A percentile compares a stretch with the other conserved stretches of the same genome.
Evolutionary conservation across 169 alveolate genomes (phyloP).

Genomic region (Toxoplasma gondii): DNA sequence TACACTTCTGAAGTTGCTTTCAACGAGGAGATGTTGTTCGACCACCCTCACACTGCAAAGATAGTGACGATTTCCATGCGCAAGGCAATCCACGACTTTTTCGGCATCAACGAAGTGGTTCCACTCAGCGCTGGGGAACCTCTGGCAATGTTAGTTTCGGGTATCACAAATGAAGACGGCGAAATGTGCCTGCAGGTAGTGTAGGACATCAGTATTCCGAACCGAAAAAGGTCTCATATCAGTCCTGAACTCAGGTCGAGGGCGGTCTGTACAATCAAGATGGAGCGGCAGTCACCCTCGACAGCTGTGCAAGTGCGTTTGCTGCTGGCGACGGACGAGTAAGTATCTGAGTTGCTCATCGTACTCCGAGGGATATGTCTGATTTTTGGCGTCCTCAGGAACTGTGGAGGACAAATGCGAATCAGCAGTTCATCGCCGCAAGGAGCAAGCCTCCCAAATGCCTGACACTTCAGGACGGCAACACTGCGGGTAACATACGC

Average conservation of each 20-base stretch:
- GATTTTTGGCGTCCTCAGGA: conserved; percentile 49
- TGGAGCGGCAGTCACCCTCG: conserved; percentile 82
- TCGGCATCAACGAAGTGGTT: conserved; percentile 86
- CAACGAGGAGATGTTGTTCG: conserved; percentile 76
- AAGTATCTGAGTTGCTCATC: conserved; percentile 23
- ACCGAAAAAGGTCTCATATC: conserved; percentile 63
- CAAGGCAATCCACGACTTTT: conserved; percentile 82
- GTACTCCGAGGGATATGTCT: not conserved
- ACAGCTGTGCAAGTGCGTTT: conserved; percentile 81
- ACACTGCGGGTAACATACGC: conserved; percentile 39
- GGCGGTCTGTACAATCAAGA: conserved; percentile 80
- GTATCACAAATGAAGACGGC: conserved; percentile 85
- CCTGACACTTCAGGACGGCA: conserved; percentile 74
- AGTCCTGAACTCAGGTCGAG: conserved; percentile 70
- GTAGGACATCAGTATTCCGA: conserved; percentile 38
- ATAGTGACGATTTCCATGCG: conserved; percentile 82
- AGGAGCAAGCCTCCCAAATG: conserved; percentile 77
- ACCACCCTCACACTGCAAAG: conserved; percentile 77
- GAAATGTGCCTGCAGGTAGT: conserved; percentile 88
- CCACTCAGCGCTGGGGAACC: conserved; percentile 91
- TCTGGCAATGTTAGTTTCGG: conserved; percentile 83
- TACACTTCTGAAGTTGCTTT: conserved; percentile 66
- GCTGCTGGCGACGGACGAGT: conserved; percentile 85
- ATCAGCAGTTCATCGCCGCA: conserved; percentile 74
- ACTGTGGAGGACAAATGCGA: conserved; percentile 72